Evolutionary conservation across 441 rosid species (phyloP).

Genomic region (Eugenia klotzschiana): DNA sequence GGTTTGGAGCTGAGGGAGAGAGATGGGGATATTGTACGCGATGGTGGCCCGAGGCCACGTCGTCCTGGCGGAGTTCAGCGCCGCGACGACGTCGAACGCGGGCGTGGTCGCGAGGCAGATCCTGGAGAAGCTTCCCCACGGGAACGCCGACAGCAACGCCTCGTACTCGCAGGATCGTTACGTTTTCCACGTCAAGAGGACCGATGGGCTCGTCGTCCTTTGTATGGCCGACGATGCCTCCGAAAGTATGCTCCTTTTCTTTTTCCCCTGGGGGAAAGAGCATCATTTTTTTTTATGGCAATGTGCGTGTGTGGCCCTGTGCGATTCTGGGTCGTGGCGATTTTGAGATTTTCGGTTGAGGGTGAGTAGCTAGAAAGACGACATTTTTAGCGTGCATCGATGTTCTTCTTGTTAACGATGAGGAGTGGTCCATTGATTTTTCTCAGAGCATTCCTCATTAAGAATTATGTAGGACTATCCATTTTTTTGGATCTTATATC

Average conservation of each 20-base stretch:
- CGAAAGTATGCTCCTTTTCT: conserved; percentile 36
- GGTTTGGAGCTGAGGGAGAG: background rate
- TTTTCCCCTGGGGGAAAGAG: background rate
- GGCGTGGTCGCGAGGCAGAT: conserved; percentile 63
- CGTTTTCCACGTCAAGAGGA: conserved; percentile 80
- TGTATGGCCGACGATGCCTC: conserved; percentile 88
- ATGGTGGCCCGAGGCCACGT: conserved; percentile 81
- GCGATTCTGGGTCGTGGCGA: background rate
- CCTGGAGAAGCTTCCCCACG: conserved; percentile 50
- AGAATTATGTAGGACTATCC: background rate
- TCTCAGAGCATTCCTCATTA: too few species aligned
- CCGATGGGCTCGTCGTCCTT: conserved; percentile 85
- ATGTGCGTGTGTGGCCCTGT: background rate
- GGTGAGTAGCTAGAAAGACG: background rate
- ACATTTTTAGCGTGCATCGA: background rate
- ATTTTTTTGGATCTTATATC: background rate
- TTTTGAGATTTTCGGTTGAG: background rate
- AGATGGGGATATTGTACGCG: conserved; percentile 68
- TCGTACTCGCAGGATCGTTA: conserved; percentile 87
- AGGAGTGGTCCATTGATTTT: too few species aligned
- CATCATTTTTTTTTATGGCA: background rate
- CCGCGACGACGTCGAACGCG: conserved; percentile 61
- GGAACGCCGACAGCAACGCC: conserved; percentile 52
- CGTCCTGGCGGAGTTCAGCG: conserved; percentile 71
- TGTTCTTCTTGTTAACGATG: background rate